A percentile compares a stretch with the other conserved stretches of the same genome.
phyloP scores from a whole-genome alignment of 208 protist genomes.

The Herpetomonas tarakana region DNA sequence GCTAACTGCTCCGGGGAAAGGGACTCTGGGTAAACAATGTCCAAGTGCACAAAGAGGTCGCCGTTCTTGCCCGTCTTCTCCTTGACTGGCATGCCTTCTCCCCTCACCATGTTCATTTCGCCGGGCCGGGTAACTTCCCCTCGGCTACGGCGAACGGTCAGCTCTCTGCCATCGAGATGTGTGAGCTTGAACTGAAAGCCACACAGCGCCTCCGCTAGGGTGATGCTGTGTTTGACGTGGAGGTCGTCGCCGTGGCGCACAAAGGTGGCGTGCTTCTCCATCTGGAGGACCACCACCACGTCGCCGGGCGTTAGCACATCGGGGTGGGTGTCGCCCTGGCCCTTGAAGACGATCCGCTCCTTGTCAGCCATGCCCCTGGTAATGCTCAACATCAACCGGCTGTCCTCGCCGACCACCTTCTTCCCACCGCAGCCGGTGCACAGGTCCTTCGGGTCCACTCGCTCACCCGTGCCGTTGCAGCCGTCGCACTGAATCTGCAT shows the following conservation, averaged over 20 bases:
- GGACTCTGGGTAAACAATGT: slow-evolving; percentile 51
- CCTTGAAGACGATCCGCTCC: slow-evolving; percentile 40
- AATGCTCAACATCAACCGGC: slow-evolving; percentile 46
- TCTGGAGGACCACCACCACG: slow-evolving; percentile 93
- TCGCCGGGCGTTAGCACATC: slow-evolving; percentile 76
- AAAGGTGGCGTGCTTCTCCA: slow-evolving; percentile 93
- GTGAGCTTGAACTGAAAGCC: slow-evolving; percentile 89
- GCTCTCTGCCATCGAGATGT: slow-evolving; percentile 87
- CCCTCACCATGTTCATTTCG: slow-evolving; percentile 50
- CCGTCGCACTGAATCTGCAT: slow-evolving; percentile 81
- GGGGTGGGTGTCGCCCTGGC: slow-evolving; percentile 47
- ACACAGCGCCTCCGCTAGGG: slow-evolving; percentile 93
- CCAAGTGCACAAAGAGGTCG: slow-evolving; percentile 71
- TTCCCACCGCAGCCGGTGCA: slow-evolving; percentile 92
- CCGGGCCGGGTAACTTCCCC: slow-evolving; percentile 73
- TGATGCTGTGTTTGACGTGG: slow-evolving; percentile 83
- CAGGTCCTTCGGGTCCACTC: slow-evolving; percentile 81
- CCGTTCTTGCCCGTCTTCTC: slow-evolving; percentile 33
- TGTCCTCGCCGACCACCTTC: slow-evolving; percentile 79
- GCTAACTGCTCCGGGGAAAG: slow-evolving; percentile 38
- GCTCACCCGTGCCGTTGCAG: slow-evolving; percentile 89
- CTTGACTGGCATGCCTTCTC: slow-evolving; percentile 79
- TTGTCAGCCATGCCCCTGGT: slow-evolving; percentile 59
- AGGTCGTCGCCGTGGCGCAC: slow-evolving; percentile 91
- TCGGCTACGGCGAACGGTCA: slow-evolving; percentile 72